Evolutionary conservation across 371 early-diverging fungal species (phyloP).

Genomic region (Basidiobolus heterosporus): DNA sequence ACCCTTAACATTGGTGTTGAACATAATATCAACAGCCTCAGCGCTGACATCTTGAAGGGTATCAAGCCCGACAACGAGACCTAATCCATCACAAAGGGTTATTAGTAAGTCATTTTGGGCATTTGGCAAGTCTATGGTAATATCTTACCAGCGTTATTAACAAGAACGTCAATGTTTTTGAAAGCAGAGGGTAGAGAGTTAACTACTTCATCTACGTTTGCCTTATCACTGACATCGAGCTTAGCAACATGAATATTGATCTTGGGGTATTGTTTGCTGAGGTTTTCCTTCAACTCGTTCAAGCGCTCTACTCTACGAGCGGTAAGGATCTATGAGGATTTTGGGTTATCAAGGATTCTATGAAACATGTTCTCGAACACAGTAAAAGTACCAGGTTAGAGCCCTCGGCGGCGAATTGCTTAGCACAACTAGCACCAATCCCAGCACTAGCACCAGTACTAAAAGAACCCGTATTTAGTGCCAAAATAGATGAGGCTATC

Average conservation of each 20-base stretch:
- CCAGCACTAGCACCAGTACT: conserved; percentile 89
- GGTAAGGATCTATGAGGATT: conserved; percentile 41
- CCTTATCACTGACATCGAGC: conserved; percentile 56
- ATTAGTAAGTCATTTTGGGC: too few relatives aligned
- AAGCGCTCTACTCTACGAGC: conserved; percentile 66
- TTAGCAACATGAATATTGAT: conserved; percentile 37
- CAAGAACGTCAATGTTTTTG: conserved; percentile 50
- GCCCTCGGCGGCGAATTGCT: conserved; percentile 68
- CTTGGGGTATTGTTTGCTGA: conserved; percentile 26
- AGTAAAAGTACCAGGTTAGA: conserved; percentile 38
- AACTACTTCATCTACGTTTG: conserved; percentile 35
- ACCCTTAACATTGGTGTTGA: conserved; percentile 86
- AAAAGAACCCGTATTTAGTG: background rate
- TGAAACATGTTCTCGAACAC: background rate
- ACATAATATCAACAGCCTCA: conserved; percentile 56
- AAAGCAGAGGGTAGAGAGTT: conserved; percentile 31
- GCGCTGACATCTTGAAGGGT: conserved; percentile 39
- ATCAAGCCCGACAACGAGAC: conserved; percentile 71
- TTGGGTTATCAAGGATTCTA: background rate
- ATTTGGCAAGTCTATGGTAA: too few relatives aligned
- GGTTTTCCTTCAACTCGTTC: conserved; percentile 27
- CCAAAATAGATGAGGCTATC: background rate
- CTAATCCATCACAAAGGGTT: conserved; percentile 7
- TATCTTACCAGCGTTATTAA: conserved; percentile 44
- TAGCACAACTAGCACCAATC: conserved; percentile 73